Conservation (phyloP, 2,329 filamentous ascomycete species). For the Ceratocystis harringtonii region DNA sequence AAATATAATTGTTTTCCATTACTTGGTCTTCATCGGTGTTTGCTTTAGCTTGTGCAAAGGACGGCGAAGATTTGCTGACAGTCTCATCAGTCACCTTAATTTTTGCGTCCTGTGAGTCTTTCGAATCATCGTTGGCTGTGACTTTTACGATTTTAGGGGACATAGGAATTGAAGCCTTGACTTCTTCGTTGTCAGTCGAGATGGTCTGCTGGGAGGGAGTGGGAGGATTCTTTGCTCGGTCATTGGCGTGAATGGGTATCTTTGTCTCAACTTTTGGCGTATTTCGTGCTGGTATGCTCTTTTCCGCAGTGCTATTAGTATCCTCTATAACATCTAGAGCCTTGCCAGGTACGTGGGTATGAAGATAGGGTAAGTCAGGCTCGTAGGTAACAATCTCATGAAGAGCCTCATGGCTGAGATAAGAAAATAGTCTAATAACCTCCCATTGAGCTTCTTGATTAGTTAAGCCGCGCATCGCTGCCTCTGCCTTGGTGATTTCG, state of each 20-base stretch:
- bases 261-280: neutral
- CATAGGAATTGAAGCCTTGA: neutral
- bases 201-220: neutral
- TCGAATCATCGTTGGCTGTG: neutral
- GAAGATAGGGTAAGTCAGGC: constrained; percentile 21
- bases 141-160: neutral
- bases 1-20: neutral
- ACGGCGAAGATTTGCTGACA: neutral
- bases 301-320: neutral
- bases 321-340: neutral
- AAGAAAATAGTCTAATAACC: constrained; percentile 33
- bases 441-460: constrained; percentile 28
- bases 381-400: constrained; percentile 32
- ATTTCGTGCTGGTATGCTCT: neutral
- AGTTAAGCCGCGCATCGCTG: constrained; percentile 33
- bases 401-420: constrained; percentile 35
- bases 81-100: neutral
- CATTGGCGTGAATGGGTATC: neutral
- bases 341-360: constrained; percentile 2
- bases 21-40: neutral
- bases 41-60: neutral
- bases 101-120: neutral
- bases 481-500: constrained; percentile 38
- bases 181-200: neutral
- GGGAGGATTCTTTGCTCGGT: neutral